phyloP scores from a whole-genome alignment of 306 rosid genomes.

The Gastrolobium bilobum region DNA sequence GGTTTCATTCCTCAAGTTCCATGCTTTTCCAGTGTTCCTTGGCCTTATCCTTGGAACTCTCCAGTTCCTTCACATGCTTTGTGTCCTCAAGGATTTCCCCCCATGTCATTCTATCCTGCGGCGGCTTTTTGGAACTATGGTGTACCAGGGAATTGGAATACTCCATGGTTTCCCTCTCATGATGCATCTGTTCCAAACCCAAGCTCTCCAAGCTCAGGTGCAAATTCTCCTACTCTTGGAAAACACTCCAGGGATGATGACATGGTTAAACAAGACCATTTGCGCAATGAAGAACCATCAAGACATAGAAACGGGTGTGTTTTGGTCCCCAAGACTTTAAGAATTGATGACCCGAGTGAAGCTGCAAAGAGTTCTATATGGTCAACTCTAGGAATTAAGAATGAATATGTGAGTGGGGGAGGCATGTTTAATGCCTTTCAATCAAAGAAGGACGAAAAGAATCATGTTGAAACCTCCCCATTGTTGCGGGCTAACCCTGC shows the following conservation, averaged over 20 bases:
- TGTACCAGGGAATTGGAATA: slow-evolving; percentile 62
- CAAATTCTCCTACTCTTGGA: slow-evolving; percentile 62
- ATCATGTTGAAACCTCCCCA: slow-evolving; percentile 61
- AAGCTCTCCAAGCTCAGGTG: slow-evolving; percentile 46
- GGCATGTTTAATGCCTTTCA: slow-evolving; percentile 77
- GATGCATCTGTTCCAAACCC: slow-evolving; percentile 45
- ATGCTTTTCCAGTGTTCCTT: slow-evolving; percentile 71
- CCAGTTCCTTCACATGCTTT: slow-evolving; percentile 62
- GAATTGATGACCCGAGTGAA: slow-evolving; percentile 86
- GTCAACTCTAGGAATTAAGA: slow-evolving; percentile 88
- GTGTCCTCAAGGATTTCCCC: slow-evolving; percentile 82
- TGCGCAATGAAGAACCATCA: slow-evolving; percentile 53
- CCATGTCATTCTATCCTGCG: slow-evolving; percentile 72
- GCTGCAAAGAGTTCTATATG: slow-evolving; percentile 97
- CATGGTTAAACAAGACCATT: slow-evolving; percentile 40
- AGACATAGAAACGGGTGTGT: slow-evolving; percentile 69
- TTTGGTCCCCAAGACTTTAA: slow-evolving; percentile 82
- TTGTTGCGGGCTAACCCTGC: slow-evolving; percentile 88
- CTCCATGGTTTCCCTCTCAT: slow-evolving; percentile 70
- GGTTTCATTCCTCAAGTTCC: slow-evolving; percentile 68
- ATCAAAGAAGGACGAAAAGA: slow-evolving; percentile 62
- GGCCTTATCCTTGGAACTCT: slow-evolving; percentile 83
- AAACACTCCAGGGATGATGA: slow-evolving; percentile 77
- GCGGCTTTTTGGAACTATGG: slow-evolving; percentile 73
- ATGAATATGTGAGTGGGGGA: slow-evolving; percentile 60